These are phyloP conservation scores for Pseudogymnoascus sp. DNA, from an alignment of 2,329 filamentous ascomycete species.

Conservation along the genomic window DNA sequence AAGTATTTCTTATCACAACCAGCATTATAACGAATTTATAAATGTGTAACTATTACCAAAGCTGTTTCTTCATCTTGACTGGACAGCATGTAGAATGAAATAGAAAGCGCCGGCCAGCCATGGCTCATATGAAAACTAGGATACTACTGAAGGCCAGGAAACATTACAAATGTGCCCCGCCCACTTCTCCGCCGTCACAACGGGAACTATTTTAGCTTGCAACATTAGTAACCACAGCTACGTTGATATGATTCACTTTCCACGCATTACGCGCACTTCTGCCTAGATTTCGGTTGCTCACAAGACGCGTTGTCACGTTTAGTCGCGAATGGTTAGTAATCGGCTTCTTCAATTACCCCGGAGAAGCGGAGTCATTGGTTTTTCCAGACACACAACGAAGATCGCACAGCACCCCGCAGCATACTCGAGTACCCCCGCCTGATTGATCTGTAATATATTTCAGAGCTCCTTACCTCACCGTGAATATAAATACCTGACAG, in stretches of 20 bases:
- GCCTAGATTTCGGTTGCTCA: neutral
- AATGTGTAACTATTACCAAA: slow-evolving; percentile 1
- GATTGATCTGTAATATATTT: neutral
- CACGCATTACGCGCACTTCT: neutral
- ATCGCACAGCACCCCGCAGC: neutral
- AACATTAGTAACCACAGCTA: neutral
- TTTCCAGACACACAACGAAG: neutral
- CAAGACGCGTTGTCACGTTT: neutral
- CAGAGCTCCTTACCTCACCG: neutral
- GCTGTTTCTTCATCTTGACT: neutral
- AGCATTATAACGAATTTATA: neutral
- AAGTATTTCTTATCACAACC: neutral
- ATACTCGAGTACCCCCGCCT: neutral
- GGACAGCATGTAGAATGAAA: neutral
- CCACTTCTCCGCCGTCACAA: neutral
- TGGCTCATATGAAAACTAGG: neutral
- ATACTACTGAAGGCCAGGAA: too few species aligned
- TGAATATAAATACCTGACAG: neutral
- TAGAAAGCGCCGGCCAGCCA: neutral
- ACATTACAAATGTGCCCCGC: too few species aligned
- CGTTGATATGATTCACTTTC: neutral
- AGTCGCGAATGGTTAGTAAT: neutral
- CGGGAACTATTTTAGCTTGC: neutral
- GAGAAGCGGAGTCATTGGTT: neutral
- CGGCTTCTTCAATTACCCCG: neutral